phyloP scores from a whole-genome alignment of 1,284 basidiomycete species.

The Cutaneotrichosporon mucoides region DNA sequence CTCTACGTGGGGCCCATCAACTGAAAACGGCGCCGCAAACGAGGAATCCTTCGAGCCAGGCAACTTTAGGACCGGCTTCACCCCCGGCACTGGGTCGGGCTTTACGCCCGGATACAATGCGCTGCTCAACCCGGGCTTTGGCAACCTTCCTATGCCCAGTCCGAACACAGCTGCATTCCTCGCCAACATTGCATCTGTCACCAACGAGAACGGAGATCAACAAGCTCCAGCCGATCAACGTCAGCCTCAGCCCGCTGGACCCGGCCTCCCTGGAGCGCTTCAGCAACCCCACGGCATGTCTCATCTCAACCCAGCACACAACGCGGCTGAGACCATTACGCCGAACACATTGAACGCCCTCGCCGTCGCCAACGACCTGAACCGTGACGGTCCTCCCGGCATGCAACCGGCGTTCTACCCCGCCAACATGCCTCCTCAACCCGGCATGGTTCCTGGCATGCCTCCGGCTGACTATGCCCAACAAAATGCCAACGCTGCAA shows the following conservation, averaged over 20 bases:
- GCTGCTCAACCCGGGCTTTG: conserved; percentile 42
- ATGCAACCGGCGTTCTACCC: conserved; percentile 22
- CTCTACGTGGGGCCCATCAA: conserved; percentile 9
- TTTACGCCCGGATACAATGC: conserved; percentile 63
- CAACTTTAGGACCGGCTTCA: conserved; percentile 59
- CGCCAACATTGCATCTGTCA: conserved; percentile 76
- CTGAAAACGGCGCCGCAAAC: conserved; percentile 21
- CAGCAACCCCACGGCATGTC: conserved; percentile 30
- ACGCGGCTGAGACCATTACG: conserved; percentile 64
- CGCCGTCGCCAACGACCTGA: conserved; percentile 60
- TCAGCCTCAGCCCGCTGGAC: conserved; percentile 28
- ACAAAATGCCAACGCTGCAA: conserved; percentile 46
- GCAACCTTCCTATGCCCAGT: conserved; percentile 63
- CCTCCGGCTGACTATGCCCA: conserved; percentile 43
- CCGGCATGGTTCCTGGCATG: conserved; percentile 14
- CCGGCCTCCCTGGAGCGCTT: conserved; percentile 19
- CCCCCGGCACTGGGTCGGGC: conserved; percentile 67
- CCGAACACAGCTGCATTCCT: conserved; percentile 88
- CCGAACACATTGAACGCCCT: conserved; percentile 83
- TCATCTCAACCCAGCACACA: conserved; percentile 28
- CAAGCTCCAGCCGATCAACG: conserved; percentile 5
- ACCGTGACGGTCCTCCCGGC: conserved; percentile 17
- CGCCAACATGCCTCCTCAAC: conserved; percentile 5
- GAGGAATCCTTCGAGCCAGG: conserved; percentile 65
- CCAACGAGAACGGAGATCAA: conserved; percentile 33